Evolutionary conservation across 768 basidiomycete species (phyloP).

Genomic region (Myochromella boudieri): DNA sequence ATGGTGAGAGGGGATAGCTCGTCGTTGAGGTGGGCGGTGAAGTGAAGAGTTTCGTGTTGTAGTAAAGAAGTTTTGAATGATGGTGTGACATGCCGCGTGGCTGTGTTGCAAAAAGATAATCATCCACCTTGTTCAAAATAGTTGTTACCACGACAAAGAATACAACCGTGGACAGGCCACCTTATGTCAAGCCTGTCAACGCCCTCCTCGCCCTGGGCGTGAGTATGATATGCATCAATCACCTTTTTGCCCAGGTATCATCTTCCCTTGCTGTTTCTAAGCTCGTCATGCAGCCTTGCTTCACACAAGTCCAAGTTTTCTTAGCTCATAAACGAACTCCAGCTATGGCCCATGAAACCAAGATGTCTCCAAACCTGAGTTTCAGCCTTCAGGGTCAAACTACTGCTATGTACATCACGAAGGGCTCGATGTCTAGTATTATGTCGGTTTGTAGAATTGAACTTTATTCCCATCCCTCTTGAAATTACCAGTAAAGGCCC

Average conservation of each 20-base stretch:
- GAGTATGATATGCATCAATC: background rate
- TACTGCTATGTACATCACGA: no score
- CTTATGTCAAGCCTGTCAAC: background rate
- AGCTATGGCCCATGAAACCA: no score
- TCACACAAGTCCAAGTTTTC: no score
- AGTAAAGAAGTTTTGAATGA: constrained; percentile 16
- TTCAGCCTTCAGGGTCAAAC: no score
- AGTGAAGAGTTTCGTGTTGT: constrained; percentile 2
- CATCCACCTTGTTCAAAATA: background rate
- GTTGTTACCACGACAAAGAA: background rate
- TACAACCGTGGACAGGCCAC: no score
- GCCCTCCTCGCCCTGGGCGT: background rate
- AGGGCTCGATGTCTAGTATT: no score
- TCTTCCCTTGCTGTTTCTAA: background rate
- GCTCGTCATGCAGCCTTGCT: no score
- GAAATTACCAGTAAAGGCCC: background rate
- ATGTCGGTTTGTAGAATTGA: no score
- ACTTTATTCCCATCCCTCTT: no score
- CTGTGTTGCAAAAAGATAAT: constrained; percentile 15
- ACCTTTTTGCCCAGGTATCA: background rate
- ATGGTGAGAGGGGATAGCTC: constrained; percentile 3
- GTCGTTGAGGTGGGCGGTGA: constrained; percentile 7
- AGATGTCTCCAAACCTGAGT: no score
- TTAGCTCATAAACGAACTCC: no score
- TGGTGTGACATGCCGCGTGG: constrained; percentile 17